Evolutionary conservation across 2,329 filamentous ascomycete species (phyloP).

Genomic region (Aspergillus ochraceoroseus): DNA sequence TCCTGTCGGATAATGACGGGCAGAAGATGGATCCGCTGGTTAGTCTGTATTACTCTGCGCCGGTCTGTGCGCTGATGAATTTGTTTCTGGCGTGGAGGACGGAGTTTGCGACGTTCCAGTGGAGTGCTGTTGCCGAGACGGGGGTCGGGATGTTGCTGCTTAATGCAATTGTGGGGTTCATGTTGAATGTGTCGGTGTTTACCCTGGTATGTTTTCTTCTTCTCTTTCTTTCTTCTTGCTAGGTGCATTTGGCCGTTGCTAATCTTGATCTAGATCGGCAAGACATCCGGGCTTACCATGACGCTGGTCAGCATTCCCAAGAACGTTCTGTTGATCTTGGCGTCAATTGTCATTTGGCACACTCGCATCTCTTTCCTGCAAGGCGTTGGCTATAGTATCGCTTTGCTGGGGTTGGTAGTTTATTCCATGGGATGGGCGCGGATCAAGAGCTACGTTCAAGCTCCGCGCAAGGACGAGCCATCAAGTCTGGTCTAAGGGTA

Average conservation of each 20-base stretch:
- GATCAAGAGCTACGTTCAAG: too few relatives aligned
- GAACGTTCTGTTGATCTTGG: conserved; percentile 70
- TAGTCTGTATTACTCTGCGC: conserved; percentile 82
- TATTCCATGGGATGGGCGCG: conserved; percentile 59
- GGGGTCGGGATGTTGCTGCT: conserved; percentile 55
- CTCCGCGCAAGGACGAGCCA: too few relatives aligned
- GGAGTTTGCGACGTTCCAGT: conserved; percentile 55
- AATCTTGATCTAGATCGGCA: conserved; percentile 62
- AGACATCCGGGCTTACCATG: conserved; percentile 75
- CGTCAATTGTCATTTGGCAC: conserved; percentile 69
- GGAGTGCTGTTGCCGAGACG: conserved; percentile 4
- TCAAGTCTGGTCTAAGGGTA: too few relatives aligned
- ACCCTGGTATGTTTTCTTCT: conserved; percentile 60
- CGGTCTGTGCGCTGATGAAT: conserved; percentile 74
- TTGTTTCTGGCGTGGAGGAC: conserved; percentile 59
- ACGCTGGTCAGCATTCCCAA: conserved; percentile 78
- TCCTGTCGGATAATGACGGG: conserved; percentile 51
- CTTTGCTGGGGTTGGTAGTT: conserved; percentile 58
- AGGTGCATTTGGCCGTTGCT: not conserved
- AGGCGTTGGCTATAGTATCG: conserved; percentile 61
- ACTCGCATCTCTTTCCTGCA: conserved; percentile 39
- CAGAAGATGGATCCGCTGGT: conserved; percentile 82
- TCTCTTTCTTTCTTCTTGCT: too few relatives aligned
- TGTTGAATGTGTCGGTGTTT: conserved; percentile 74
- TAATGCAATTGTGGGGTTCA: conserved; percentile 69